Evolutionary conservation across 164 flowering plant genomes (phyloP).

Genomic region (Cinnamomum micranthum): DNA sequence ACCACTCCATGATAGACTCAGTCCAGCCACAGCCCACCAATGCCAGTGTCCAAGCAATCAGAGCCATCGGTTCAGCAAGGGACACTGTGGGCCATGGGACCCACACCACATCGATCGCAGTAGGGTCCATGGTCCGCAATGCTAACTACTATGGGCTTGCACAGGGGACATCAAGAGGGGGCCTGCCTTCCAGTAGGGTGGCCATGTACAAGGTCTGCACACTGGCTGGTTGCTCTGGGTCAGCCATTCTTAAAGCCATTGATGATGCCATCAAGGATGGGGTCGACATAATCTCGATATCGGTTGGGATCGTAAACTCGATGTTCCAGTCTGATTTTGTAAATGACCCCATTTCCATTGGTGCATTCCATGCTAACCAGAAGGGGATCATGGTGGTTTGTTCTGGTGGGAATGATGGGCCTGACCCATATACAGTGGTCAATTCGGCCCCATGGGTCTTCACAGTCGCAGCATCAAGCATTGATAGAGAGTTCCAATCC

Average conservation of each 20-base stretch:
- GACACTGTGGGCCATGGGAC: constrained; percentile 67
- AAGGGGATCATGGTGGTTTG: constrained; percentile 63
- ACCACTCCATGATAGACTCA: constrained; percentile 18
- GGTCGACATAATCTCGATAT: constrained; percentile 72
- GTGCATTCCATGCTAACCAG: constrained; percentile 71
- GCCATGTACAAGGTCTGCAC: constrained; percentile 69
- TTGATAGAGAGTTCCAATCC: constrained; percentile 62
- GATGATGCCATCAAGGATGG: constrained; percentile 74
- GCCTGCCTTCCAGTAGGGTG: constrained; percentile 46
- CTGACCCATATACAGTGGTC: constrained; percentile 53
- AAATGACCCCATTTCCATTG: constrained; percentile 67
- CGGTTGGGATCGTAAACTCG: constrained; percentile 46
- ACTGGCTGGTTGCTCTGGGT: constrained; percentile 48
- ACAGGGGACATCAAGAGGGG: constrained; percentile 60
- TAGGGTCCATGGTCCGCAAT: constrained; percentile 37
- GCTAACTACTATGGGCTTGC: constrained; percentile 70
- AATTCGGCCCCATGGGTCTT: constrained; percentile 81
- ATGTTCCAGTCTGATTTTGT: constrained; percentile 49
- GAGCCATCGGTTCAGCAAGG: constrained; percentile 50
- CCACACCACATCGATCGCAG: constrained; percentile 68
- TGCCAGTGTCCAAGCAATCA: not conserved
- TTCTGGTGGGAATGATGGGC: constrained; percentile 80
- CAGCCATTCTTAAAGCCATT: constrained; percentile 55
- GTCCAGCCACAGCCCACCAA: not conserved
- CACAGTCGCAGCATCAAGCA: constrained; percentile 67